Evolutionary conservation across 192 early-diverging fungal genomes (phyloP), one percentile per base, ranked within the genome.

Genomic region (Gaertneriomyces sp.): DNA sequence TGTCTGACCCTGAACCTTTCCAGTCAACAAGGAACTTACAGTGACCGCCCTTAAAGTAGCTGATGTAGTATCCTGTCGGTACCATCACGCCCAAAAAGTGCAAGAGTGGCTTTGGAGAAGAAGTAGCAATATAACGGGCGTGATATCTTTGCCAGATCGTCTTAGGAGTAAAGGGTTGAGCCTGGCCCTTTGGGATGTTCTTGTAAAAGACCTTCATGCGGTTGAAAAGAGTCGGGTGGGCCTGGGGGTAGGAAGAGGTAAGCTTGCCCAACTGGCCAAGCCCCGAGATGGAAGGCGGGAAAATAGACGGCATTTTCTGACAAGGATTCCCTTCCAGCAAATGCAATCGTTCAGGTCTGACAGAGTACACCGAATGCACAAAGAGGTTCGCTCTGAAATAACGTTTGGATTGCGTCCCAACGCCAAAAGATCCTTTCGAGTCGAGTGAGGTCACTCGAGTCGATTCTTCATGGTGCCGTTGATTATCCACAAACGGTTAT

Each of bases 11-110:
- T 33, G 2, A 33, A 33, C 25, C 25, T 33, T 33, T 33, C 25
- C 2, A 33, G 25, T 33, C 25, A 33, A 33, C 0, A 33, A 2
- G 25, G 2, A 33, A 33, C 25, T 33, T 33, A 33, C 25, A 33
- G 2, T 33, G 25, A 40, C 75, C 79, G 45, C 75, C 75, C 71
- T 74, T 72, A 61, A 76, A 81, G 74, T 81, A 81, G 4, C 70
- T 55, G 42, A 77, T 44, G 72, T 71, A 76, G 77, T 79, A 82
- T 25, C 81, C 76, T 10, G 66, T 49, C 41, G 76, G 76, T 20
- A 83, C 64, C 76, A 80, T 70, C 39, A 78, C 57, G 33, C 60
- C 72, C n/a, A 80, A 55, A 68, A 83, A 83, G 81, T 83, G 81
- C 61, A 76, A 42, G n/a, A 83, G 51, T 25, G 81, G 81, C 20